These are phyloP conservation scores for Calonectria fujianensis DNA, from an alignment of 2,329 filamentous ascomycete genomes.

Conservation along the genomic window DNA sequence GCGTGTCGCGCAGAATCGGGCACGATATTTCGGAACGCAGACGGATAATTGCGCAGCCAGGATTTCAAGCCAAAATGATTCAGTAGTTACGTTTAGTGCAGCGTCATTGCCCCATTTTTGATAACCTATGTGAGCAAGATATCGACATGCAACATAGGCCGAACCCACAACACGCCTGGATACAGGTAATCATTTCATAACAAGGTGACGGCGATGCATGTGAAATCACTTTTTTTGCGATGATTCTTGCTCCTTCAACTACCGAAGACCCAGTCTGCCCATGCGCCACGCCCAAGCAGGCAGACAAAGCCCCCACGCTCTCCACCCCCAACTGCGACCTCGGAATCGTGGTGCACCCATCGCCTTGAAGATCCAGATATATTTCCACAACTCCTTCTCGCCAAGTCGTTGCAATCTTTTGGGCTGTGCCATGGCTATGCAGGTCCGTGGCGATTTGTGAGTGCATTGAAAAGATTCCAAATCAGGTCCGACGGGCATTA, in stretches of 20 bases:
- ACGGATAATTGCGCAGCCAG: not conserved
- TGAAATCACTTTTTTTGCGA: not conserved
- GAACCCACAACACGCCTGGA: not conserved
- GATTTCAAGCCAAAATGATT: too few species aligned
- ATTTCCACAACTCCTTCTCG: not conserved
- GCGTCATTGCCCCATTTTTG: not conserved
- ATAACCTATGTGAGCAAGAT: not conserved
- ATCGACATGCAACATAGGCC: not conserved
- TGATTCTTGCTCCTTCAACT: not conserved
- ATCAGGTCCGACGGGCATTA: not conserved
- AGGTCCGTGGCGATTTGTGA: not conserved
- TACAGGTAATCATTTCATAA: not conserved
- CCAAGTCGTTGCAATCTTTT: conserved; percentile 3
- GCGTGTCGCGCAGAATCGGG: not conserved
- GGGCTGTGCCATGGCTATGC: not conserved
- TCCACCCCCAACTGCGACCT: conserved; percentile 8
- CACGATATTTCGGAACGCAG: not conserved
- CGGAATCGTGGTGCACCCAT: not conserved
- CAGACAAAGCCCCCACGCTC: not conserved
- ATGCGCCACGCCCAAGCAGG: not conserved
- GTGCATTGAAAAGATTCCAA: conserved; percentile 3
- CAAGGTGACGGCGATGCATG: not conserved
- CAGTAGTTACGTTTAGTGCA: not conserved
- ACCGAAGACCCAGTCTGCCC: not conserved
- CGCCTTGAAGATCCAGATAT: not conserved